Evolutionary conservation across 768 basidiomycete genomes (phyloP), one percentile per base, ranked within the genome.

Genomic region (Pluteus cervinus): DNA sequence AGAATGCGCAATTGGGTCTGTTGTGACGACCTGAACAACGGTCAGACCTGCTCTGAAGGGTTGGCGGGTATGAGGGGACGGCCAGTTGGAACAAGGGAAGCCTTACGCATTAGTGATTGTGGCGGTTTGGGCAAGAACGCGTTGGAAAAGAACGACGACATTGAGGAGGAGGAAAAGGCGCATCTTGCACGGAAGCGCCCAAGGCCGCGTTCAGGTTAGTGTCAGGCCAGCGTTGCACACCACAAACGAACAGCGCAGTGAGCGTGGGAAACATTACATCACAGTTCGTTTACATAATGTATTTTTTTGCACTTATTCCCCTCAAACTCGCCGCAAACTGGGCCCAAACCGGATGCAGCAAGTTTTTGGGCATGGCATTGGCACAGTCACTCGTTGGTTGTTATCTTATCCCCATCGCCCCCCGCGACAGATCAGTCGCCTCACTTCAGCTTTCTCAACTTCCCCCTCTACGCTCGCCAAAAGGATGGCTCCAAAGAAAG

Each of bases 401-500:
- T n/a, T n/a, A n/a, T n/a, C n/a, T n/a, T n/a, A n/a, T n/a, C n/a
- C n/a, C n/a, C n/a, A n/a, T n/a, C n/a, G n/a, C n/a, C n/a, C n/a
- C n/a, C n/a, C n/a, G n/a, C n/a, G n/a, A n/a, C n/a, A n/a, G n/a
- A n/a, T n/a, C n/a, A n/a, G n/a, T n/a, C n/a, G n/a, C n/a, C n/a
- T n/a, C n/a, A n/a, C n/a, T n/a, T n/a, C n/a, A n/a, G 23, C 33
- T 24, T 65, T 69, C 49, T 69, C 71, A 6, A 45, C 64, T 24
- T 69, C 73, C 12, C 36, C 56, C 36, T 41, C 56, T 26, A 45
- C 54, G 16, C 42, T 58, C 33, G 61, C 58, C 33, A 81, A 81
- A 63, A 77, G 62, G 48, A 96, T 94, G 91, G 82, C 90, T 3
- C 93, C 93, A 10, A 93, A 90, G 68, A 93, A 94, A 63, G 70